phyloP scores from a whole-genome alignment of 2,329 filamentous ascomycete species.

The Fusarium sulawesiense region DNA sequence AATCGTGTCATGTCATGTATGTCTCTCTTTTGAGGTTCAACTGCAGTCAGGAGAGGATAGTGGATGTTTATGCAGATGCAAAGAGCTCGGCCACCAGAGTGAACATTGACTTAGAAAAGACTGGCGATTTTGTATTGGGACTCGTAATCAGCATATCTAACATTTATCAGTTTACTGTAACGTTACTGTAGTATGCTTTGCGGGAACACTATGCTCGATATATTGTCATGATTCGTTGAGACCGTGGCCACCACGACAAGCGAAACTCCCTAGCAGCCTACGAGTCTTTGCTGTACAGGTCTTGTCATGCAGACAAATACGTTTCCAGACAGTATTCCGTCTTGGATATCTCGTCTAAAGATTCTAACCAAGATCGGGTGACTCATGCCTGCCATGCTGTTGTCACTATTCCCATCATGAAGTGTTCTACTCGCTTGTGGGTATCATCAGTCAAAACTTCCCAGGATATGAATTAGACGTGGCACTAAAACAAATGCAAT shows the following conservation, averaged over 20 bases:
- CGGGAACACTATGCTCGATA: not conserved
- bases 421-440: slow-evolving; percentile 12
- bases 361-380: not conserved
- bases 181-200: not conserved
- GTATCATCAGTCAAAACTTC: slow-evolving; percentile 1
- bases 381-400: not conserved
- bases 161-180: not conserved
- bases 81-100: not conserved
- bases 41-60: not conserved
- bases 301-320: not conserved
- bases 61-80: not conserved
- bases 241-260: not conserved
- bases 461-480: slow-evolving; percentile 5
- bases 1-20: not conserved
- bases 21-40: not conserved
- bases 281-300: not conserved
- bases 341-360: not conserved
- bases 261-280: not conserved
- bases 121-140: not conserved
- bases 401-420: not conserved
- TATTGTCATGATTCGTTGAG: not conserved
- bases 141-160: not conserved
- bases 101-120: not conserved
- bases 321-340: not conserved
- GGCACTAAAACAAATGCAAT: slow-evolving; percentile 4